phyloP scores from a whole-genome alignment of 257 asterid genomes.

The Galeopsis tetrahit region DNA sequence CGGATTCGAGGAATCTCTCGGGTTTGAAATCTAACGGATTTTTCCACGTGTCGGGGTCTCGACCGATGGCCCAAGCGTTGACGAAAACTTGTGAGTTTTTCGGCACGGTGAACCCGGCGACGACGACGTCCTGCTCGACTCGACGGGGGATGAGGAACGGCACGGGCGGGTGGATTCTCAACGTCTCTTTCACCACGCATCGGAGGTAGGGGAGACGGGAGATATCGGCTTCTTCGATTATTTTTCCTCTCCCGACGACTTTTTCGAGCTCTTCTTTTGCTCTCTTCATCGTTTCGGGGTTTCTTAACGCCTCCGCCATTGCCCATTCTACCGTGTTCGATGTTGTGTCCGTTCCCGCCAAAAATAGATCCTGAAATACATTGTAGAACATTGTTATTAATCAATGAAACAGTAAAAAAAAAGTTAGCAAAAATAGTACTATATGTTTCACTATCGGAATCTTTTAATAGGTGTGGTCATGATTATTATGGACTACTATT shows the following conservation, averaged over 20 bases:
- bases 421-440: too few species aligned
- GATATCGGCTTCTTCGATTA: conserved; percentile 53
- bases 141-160: conserved; percentile 70
- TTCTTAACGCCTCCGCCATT: conserved; percentile 68
- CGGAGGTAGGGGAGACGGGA: conserved; percentile 58
- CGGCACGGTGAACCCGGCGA: conserved; percentile 56
- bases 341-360: conserved; percentile 69
- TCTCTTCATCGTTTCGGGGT: conserved; percentile 52
- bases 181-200: conserved; percentile 62
- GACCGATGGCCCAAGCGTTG: conserved; percentile 68
- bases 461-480: too few species aligned
- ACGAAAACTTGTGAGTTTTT: conserved; percentile 59
- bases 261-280: conserved; percentile 62
- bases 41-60: conserved; percentile 62
- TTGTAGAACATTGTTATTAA: background rate
- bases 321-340: conserved; percentile 84
- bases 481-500: too few species aligned
- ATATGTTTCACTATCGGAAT: too few species aligned
- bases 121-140: conserved; percentile 52
- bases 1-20: conserved; percentile 54
- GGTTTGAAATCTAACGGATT: conserved; percentile 67
- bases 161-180: conserved; percentile 71
- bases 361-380: conserved; percentile 56
- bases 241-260: conserved; percentile 56
- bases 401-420: background rate